These are phyloP conservation scores for Backusella tarrabulga DNA, from an alignment of 192 early-diverging fungal genomes.

Conservation along the genomic window DNA sequence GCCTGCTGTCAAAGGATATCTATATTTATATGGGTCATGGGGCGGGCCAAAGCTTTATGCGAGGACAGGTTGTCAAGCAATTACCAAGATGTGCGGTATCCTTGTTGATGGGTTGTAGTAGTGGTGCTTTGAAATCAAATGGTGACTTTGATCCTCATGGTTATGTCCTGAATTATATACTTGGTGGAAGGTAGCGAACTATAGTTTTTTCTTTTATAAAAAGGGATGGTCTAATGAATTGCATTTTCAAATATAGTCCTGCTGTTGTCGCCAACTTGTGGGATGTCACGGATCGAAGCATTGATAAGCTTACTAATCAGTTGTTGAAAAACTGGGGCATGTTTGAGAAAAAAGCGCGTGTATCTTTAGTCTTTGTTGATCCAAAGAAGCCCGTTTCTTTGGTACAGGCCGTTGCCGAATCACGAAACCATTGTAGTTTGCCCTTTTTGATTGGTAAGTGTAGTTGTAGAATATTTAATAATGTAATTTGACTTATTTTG, in stretches of 20 bases:
- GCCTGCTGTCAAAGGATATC: slow-evolving; percentile 29
- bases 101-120: slow-evolving; percentile 93
- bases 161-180: slow-evolving; percentile 78
- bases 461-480: not conserved
- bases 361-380: slow-evolving; percentile 53
- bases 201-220: not conserved
- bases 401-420: slow-evolving; percentile 68
- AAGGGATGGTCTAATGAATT: not conserved
- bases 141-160: slow-evolving; percentile 94
- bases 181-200: slow-evolving; percentile 69
- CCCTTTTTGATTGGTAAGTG: slow-evolving; percentile 76
- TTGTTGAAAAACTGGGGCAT: slow-evolving; percentile 78
- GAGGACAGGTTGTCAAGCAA: slow-evolving; percentile 61
- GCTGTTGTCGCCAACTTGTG: slow-evolving; percentile 92
- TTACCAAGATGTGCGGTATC: slow-evolving; percentile 73
- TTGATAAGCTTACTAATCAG: slow-evolving; percentile 82
- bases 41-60: slow-evolving; percentile 82
- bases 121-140: slow-evolving; percentile 65
- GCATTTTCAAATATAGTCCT: slow-evolving; percentile 41
- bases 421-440: slow-evolving; percentile 74
- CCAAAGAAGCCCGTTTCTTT: slow-evolving; percentile 50
- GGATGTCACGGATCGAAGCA: slow-evolving; percentile 97
- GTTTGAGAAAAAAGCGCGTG: slow-evolving; percentile 14
- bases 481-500: not conserved
- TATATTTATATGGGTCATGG: slow-evolving; percentile 92